A percentile compares a stretch with the other conserved stretches of the same genome.
phyloP scores from a whole-genome alignment of 2,329 filamentous ascomycete genomes.

The Xylaria sp. region DNA sequence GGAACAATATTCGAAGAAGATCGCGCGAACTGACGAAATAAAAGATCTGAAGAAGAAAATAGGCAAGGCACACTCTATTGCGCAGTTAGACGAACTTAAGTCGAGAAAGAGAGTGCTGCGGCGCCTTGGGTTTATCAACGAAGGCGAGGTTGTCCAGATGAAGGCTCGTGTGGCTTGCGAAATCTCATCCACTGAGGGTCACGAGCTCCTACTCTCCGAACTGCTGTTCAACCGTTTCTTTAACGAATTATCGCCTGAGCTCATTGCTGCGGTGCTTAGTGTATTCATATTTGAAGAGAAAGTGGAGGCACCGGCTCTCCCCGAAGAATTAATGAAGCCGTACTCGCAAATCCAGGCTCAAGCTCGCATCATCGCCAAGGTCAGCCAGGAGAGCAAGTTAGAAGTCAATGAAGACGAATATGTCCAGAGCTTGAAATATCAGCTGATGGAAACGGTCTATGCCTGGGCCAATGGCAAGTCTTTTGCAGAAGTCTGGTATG shows the following conservation, averaged over 20 bases:
- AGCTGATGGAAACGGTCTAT: conserved; percentile 96
- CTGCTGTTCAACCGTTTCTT: conserved; percentile 98
- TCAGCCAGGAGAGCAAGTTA: conserved; percentile 94
- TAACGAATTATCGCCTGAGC: conserved; percentile 90
- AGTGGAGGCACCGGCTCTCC: conserved; percentile 79
- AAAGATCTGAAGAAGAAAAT: conserved; percentile 92
- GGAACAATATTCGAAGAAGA: conserved; percentile 86
- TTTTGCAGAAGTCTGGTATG: conserved; percentile 95
- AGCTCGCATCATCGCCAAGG: conserved; percentile 88
- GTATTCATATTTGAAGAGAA: conserved; percentile 99
- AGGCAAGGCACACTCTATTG: conserved; percentile 82
- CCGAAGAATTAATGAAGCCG: conserved; percentile 87
- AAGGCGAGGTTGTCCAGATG: conserved; percentile 92
- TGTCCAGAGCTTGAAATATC: conserved; percentile 86
- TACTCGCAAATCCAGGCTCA: conserved; percentile 88
- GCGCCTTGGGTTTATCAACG: conserved; percentile 94
- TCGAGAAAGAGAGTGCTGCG: conserved; percentile 94
- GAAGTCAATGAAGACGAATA: conserved; percentile 96
- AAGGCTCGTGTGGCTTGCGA: conserved; percentile 98
- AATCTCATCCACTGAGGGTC: conserved; percentile 89
- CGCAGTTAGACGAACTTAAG: conserved; percentile 96
- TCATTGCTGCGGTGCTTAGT: conserved; percentile 86
- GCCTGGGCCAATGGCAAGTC: conserved; percentile 90
- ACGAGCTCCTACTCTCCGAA: conserved; percentile 92
- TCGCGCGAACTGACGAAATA: conserved; percentile 79